Evolutionary conservation across 2,329 filamentous ascomycete species (phyloP).

Genomic region (Nemania sp.): DNA sequence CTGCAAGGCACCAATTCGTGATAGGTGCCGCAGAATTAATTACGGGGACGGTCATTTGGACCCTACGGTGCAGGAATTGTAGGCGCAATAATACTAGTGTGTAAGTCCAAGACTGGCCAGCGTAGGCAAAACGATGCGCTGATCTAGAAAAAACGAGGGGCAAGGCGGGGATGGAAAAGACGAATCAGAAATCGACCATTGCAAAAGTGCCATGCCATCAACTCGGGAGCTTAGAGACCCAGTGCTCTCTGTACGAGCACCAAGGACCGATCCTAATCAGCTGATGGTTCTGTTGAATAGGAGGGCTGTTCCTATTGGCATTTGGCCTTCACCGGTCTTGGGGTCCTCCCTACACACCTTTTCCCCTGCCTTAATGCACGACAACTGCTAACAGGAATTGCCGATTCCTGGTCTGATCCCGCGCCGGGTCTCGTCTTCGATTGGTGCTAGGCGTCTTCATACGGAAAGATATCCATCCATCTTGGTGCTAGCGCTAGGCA

Average conservation of each 20-base stretch:
- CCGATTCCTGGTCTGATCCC: constrained; percentile 17
- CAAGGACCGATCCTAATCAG: constrained; percentile 14
- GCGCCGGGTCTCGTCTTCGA: constrained; percentile 4
- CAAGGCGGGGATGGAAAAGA: background rate
- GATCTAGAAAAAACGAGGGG: constrained; percentile 3
- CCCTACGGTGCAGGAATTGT: no score
- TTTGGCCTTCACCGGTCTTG: constrained; percentile 18
- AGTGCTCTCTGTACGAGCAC: background rate
- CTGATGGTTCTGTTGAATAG: constrained; percentile 17
- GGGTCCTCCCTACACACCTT: constrained; percentile 6
- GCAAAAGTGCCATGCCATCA: constrained; percentile 1
- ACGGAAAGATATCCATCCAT: constrained; percentile 11
- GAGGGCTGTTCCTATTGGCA: constrained; percentile 19
- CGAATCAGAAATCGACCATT: background rate
- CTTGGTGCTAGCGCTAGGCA: constrained; percentile 15
- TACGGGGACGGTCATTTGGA: no score
- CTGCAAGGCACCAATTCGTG: constrained; percentile 15
- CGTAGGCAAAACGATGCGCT: background rate
- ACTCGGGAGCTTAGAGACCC: constrained; percentile 1
- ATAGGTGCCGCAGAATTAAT: background rate
- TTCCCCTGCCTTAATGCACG: constrained; percentile 22
- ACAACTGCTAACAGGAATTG: constrained; percentile 12
- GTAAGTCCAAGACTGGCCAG: no score
- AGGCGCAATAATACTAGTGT: no score
- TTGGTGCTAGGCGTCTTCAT: constrained; percentile 5